A percentile compares a stretch with the other conserved stretches of the same genome.
phyloP scores from a whole-genome alignment of 352 stramenopile species.

The Discostella stelligera region DNA sequence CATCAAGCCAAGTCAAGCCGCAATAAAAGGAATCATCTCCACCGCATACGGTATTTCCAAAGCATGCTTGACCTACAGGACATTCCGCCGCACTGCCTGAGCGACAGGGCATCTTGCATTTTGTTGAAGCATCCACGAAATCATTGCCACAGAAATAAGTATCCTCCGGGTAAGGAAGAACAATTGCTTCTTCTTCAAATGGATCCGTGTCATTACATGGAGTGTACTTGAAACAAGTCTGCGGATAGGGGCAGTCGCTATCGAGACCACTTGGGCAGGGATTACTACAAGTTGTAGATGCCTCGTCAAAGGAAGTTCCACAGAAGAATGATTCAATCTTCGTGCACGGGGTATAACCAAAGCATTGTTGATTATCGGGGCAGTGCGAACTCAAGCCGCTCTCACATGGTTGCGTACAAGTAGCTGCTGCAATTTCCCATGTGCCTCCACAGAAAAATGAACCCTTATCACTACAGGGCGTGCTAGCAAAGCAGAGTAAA shows the following conservation, averaged over 20 bases:
- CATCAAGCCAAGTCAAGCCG: conserved; percentile 47
- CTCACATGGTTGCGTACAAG: conserved; percentile 39
- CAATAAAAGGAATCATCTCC: conserved; percentile 49
- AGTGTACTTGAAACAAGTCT: conserved; percentile 48
- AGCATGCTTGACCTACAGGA: conserved; percentile 51
- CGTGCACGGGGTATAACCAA: conserved; percentile 53
- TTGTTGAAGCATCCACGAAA: conserved; percentile 45
- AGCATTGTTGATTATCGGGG: conserved; percentile 31
- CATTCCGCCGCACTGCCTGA: conserved; percentile 42
- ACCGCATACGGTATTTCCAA: conserved; percentile 38
- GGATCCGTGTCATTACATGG: conserved; percentile 37
- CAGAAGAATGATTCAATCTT: conserved; percentile 58
- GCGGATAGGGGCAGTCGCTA: conserved; percentile 26
- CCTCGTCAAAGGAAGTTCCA: conserved; percentile 49
- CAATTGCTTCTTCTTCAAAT: not conserved
- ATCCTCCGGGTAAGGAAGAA: conserved; percentile 21
- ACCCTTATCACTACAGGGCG: conserved; percentile 43
- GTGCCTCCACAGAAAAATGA: conserved; percentile 53
- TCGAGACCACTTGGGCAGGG: conserved; percentile 45
- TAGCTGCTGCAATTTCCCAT: conserved; percentile 50
- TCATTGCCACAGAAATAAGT: conserved; percentile 43
- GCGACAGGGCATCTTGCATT: conserved; percentile 45
- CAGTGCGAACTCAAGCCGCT: conserved; percentile 36
- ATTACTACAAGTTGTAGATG: conserved; percentile 35
- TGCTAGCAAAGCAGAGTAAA: conserved; percentile 44